Evolutionary conservation across 2,329 filamentous ascomycete species (phyloP), one percentile per base, ranked within the genome.

Genomic region (Ceratocystis colombiana): DNA sequence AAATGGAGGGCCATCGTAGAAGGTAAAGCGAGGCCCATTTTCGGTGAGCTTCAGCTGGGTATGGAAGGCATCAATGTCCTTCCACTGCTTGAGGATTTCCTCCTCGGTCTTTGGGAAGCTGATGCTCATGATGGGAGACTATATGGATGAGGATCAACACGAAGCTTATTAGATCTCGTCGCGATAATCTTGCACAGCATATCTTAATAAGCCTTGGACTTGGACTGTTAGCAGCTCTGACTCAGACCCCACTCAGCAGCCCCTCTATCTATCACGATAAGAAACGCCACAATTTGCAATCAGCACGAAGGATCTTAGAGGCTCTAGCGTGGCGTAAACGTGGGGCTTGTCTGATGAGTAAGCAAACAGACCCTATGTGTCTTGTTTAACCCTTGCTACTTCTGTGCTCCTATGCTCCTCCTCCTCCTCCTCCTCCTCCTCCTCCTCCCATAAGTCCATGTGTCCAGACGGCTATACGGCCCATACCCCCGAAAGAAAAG

Each of bases 1-100:
- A 53, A 90, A 90, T 4, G 88, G 88, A 67, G 88, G 88, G 10
- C 89, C 89, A 81, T 93, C 89, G 79, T 96, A 97, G 78, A 99
- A 99, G 66, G 91, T 96, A 75, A 96, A 99, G 65, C 86, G 88
- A 70, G 88, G 84, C 69, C 87, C 85, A 70, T 88, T 89, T 75
- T 89, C 83, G 10, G 92, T 94, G 68, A 97, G 84, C 37, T 66
- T 62, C 48, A 72, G 67, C 67, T 72, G 70, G 12, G 69, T 71
- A 41, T 71, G 69, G 65, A 72, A 71, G 50, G 71, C 71, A 53
- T 72, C 68, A 37, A 71, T 62, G 41, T 71, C 69, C 63, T 64
- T 64, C 70, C 70, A 72, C 50, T 67, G 63, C 28, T 65, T 67
- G 67, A 70, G 68, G 63, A 70, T 67, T 22, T 70, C 66, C 64